Evolutionary conservation across 768 basidiomycete genomes (phyloP), one percentile per base, ranked within the genome.

Genomic region (Tulasnella sp.): DNA sequence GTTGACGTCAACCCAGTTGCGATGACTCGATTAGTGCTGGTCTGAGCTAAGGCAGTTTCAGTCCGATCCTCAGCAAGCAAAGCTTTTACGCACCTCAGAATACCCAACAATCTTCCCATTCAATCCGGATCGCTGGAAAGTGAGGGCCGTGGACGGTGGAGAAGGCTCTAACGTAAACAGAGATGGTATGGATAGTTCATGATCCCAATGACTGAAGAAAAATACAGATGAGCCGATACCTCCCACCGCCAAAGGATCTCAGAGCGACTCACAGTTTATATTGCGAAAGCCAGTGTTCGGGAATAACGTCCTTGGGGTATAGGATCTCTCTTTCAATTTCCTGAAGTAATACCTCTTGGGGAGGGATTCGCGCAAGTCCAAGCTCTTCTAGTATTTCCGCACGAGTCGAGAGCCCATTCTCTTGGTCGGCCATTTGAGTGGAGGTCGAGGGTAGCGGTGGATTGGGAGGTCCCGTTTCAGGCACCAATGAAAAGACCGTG

Each of bases 71-170:
- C 27, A 27, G 31, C n/a, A 77, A 8, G n/a, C 36, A 71, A 24
- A 79, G 73, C 4, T 19, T 8, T 10, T 58, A 80, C 85, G 74
- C 82, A 93, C 95, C 87, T 98, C 96, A 34, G 86, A 85, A 87
- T 96, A 96, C 34, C 96, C 94, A 16, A 90, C 91, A 71, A 96
- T 90, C 74, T 89, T 89, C 72, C 95, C 95, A 82, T 92, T 88
- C n/a, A 97, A 86, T 34, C 96, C 96, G 24, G 91, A 86, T 31
- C 95, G 90, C 75, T 94, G 86, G 83, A 96, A 93, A 2, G 90
- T 87, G 58, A 97, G 86, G 72, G 86, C 88, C 16, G 94, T 95
- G 7, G 95, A 91, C 1, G 94, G 90, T 52, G 91, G 90, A 7
- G 93, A 92, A 5, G 94, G 93, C 68, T 89, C 87, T 39, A 89